These are phyloP conservation scores for Smallanthus sonchifolius DNA, from an alignment of 129 eudicot species.

Conservation along the genomic window DNA sequence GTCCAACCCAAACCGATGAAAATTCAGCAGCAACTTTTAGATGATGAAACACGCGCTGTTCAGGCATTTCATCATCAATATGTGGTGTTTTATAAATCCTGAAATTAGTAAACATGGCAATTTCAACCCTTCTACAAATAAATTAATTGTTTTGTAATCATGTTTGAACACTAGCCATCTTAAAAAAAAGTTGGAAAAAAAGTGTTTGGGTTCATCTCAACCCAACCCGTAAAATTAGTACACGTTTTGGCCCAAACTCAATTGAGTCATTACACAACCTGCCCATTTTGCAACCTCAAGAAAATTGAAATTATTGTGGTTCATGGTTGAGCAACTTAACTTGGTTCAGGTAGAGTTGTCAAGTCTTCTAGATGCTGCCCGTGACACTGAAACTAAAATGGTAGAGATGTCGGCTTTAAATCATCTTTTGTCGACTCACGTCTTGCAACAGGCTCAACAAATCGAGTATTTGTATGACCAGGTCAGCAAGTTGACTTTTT, in stretches of 20 bases:
- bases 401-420: slow-evolving; percentile 92
- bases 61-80: slow-evolving; percentile 52
- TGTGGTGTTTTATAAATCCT: neutral
- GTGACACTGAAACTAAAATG: slow-evolving; percentile 89
- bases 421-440: slow-evolving; percentile 95
- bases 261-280: neutral
- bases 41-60: slow-evolving; percentile 88
- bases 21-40: slow-evolving; percentile 79
- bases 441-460: slow-evolving; percentile 86
- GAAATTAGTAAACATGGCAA: neutral
- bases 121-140: neutral
- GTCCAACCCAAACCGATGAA: slow-evolving; percentile 58
- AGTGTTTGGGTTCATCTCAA: neutral
- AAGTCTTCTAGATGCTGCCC: slow-evolving; percentile 81
- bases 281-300: neutral
- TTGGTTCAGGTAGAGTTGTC: slow-evolving; percentile 66
- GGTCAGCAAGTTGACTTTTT: slow-evolving; percentile 34
- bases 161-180: no score
- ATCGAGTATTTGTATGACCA: slow-evolving; percentile 89
- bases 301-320: neutral
- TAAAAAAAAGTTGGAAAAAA: neutral
- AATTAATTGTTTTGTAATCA: no score
- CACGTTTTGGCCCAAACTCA: neutral
- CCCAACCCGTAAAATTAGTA: neutral
- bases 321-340: neutral